A percentile compares a stretch with the other conserved stretches of the same genome.
These are phyloP conservation scores for Pseudofabraea citricarpa DNA, from an alignment of 2,329 filamentous ascomycete genomes.

Conservation along the genomic window DNA sequence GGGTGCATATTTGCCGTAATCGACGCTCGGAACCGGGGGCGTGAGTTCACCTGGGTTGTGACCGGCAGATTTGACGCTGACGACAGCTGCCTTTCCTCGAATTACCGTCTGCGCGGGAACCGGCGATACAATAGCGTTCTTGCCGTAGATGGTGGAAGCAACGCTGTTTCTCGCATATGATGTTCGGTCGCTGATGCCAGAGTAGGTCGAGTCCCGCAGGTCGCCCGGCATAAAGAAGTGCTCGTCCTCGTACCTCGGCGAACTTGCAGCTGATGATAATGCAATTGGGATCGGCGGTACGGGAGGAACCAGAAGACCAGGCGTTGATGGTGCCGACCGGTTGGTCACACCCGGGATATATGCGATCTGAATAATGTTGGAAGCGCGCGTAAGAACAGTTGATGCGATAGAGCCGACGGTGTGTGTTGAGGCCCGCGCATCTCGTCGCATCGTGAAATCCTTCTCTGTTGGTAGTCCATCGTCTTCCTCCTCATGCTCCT, in stretches of 20 bases:
- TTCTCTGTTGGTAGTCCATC: constrained; percentile 48
- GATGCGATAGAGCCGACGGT: constrained; percentile 91
- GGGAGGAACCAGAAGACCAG: constrained; percentile 77
- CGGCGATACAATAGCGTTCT: constrained; percentile 77
- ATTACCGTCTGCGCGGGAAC: constrained; percentile 81
- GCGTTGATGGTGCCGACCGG: constrained; percentile 78
- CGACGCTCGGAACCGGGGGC: constrained; percentile 70
- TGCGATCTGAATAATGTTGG: constrained; percentile 98
- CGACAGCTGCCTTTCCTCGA: constrained; percentile 83
- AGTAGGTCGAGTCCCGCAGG: constrained; percentile 86
- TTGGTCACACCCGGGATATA: constrained; percentile 98
- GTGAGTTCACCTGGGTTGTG: constrained; percentile 49
- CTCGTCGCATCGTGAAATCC: constrained; percentile 48
- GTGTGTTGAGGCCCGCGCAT: constrained; percentile 71
- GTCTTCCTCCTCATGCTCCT: constrained; percentile 41
- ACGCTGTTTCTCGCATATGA: constrained; percentile 69
- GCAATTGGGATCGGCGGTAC: constrained; percentile 84
- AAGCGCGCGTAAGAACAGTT: constrained; percentile 89
- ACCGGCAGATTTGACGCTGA: constrained; percentile 77
- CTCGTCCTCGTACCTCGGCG: constrained; percentile 65
- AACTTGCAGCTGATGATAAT: constrained; percentile 49
- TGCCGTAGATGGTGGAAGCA: constrained; percentile 90
- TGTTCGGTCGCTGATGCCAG: constrained; percentile 61
- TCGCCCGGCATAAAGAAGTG: constrained; percentile 93
- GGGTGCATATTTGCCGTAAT: constrained; percentile 54